Conservation (phyloP, 106 monocot genomes). For the Phalaenopsis equestris region DNA sequence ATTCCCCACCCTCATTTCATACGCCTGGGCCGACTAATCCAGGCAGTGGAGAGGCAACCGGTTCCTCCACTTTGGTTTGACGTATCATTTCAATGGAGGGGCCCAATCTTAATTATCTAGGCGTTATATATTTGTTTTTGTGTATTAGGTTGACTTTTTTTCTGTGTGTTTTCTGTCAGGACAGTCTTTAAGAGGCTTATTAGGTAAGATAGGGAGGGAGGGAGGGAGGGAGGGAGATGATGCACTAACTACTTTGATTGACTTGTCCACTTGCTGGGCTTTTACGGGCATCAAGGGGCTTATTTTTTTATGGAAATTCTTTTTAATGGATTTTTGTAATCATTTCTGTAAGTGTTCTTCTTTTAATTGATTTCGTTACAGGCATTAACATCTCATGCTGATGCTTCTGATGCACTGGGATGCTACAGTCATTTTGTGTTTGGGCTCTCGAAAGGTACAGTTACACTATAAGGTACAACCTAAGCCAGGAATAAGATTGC, state of each 20-base stretch:
- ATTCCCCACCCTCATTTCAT: no score
- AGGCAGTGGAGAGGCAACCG: no score
- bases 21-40: no score
- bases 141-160: no score
- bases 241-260: not conserved
- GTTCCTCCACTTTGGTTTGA: no score
- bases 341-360: not conserved
- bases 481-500: not conserved
- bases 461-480: not conserved
- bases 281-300: not conserved
- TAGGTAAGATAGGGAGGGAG: not conserved
- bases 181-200: no score
- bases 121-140: no score
- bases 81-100: no score
- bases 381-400: slow-evolving; percentile 48
- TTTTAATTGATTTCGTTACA: slow-evolving; percentile 19
- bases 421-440: slow-evolving; percentile 42
- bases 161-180: no score
- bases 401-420: slow-evolving; percentile 25
- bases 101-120: no score
- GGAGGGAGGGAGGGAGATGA: not conserved
- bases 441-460: slow-evolving; percentile 74
- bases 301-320: not conserved
- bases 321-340: not conserved
- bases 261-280: not conserved